These are phyloP conservation scores for Hymenoscyphus fraxineus DNA, from an alignment of 2,329 filamentous ascomycete genomes.

Conservation along the genomic window DNA sequence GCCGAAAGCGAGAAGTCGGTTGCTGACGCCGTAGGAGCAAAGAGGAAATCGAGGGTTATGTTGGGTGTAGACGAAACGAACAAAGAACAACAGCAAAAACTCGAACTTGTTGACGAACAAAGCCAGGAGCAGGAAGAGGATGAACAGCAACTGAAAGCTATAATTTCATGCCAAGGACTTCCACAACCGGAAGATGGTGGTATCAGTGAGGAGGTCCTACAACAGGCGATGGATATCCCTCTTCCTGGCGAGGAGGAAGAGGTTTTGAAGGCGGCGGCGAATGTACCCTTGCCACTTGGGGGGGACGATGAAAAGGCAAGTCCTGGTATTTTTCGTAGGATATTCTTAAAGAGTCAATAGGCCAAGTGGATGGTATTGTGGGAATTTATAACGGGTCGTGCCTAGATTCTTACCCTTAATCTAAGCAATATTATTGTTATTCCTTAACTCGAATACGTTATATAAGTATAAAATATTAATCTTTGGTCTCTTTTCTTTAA, in stretches of 20 bases:
- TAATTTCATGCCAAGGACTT: constrained; percentile 21
- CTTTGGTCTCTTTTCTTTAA: no score
- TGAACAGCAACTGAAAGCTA: constrained; percentile 27
- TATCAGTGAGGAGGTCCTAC: constrained; percentile 22
- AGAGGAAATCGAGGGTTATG: constrained; percentile 23
- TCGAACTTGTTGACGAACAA: neutral
- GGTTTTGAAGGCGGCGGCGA: constrained; percentile 9
- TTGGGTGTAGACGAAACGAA: constrained; percentile 3
- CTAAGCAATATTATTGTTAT: no score
- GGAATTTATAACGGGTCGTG: no score
- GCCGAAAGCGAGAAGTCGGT: neutral
- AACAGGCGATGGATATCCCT: constrained; percentile 20
- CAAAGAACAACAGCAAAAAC: constrained; percentile 3
- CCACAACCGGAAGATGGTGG: constrained; percentile 25
- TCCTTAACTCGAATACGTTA: no score
- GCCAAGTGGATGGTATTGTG: no score
- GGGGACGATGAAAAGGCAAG: neutral
- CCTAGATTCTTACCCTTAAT: no score
- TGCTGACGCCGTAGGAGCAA: constrained; percentile 17
- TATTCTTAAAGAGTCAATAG: neutral
- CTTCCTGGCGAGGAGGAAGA: constrained; percentile 24
- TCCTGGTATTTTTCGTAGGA: neutral
- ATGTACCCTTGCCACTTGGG: constrained; percentile 11
- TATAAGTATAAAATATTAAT: no score
- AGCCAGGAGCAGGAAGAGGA: constrained; percentile 15